Evolutionary conservation across 768 basidiomycete genomes (phyloP), one percentile per base, ranked within the genome.

Genomic region (Suillus ampliporus): DNA sequence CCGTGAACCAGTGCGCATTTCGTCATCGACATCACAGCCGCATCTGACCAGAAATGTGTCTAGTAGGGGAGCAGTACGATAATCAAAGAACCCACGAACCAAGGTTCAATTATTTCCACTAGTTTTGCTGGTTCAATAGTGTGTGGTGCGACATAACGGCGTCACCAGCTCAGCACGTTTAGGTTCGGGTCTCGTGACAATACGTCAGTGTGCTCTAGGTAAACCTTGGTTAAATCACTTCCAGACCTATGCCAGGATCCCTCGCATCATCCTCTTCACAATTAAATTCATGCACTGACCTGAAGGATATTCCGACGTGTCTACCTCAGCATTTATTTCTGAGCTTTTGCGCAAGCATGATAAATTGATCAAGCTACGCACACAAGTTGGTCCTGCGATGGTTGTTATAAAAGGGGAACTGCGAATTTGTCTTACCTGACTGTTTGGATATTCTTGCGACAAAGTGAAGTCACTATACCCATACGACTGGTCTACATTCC

Each of bases 151-250:
- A 48, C 13, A 1, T 23, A 31, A 54, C 31, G 2, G 14, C 44
- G 47, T 54, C 59, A 60, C 31, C 21, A 54, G 23, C 26, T 61
- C 66, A 71, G 67, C 50, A 67, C 59, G 57, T 72, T 67, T 58
- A 72, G 41, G 61, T 62, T 61, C 71, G 65, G 68, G 75, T 66
- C 73, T 71, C 75, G 79, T 76, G 67, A 79, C 76, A 58, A 74
- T 69, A 63, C 72, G 72, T 68, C 73, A 74, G 65, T 74, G 69
- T 15, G 69, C 70, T 34, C 69, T 62, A 60, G 76, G 73, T 9
- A 69, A 69, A 64, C 67, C 63, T 58, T 74, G 69, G 67, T 76
- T 73, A 65, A 78, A 72, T 64, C 76, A 70, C 68, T 72, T 77
- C 73, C 71, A 77, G 58, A 74, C 74, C 73, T 72, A 68, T 64